These are phyloP conservation scores for Gleditsia sinensis DNA, from an alignment of 306 rosid genomes.

Conservation along the genomic window DNA sequence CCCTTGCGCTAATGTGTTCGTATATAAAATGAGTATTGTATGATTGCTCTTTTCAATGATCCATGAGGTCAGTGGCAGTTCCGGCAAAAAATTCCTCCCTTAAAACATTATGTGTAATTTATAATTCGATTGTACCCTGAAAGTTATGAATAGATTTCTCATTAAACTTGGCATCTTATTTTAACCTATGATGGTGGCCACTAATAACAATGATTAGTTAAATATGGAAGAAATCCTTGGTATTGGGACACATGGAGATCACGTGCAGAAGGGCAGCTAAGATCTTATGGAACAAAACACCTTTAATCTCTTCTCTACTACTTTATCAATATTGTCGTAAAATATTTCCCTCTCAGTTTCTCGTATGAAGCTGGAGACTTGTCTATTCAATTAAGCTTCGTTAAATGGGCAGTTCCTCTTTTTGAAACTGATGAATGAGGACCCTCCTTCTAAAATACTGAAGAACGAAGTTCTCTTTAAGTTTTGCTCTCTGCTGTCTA, in stretches of 20 bases:
- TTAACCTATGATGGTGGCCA: too few relatives aligned
- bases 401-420: neutral
- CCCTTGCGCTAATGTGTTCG: too few relatives aligned
- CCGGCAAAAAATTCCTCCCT: too few relatives aligned
- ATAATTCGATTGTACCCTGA: too few relatives aligned
- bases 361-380: neutral
- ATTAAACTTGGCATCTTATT: too few relatives aligned
- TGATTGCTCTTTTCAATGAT: constrained; percentile 24
- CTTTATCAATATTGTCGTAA: neutral
- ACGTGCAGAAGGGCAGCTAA: neutral
- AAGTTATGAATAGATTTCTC: too few relatives aligned
- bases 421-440: neutral
- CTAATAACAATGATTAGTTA: neutral
- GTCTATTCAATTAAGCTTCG: neutral
- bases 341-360: neutral
- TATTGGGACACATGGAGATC: neutral
- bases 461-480: neutral
- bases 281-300: neutral
- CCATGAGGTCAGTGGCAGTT: too few relatives aligned
- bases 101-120: too few relatives aligned
- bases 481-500: too few relatives aligned
- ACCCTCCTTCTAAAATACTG: neutral
- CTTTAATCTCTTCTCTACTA: too few relatives aligned
- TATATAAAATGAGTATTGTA: too few relatives aligned
- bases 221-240: neutral